A percentile compares a stretch with the other conserved stretches of the same genome.
These are phyloP conservation scores for Raffaelea arxii DNA, from an alignment of 2,329 filamentous ascomycete genomes.

Conservation along the genomic window DNA sequence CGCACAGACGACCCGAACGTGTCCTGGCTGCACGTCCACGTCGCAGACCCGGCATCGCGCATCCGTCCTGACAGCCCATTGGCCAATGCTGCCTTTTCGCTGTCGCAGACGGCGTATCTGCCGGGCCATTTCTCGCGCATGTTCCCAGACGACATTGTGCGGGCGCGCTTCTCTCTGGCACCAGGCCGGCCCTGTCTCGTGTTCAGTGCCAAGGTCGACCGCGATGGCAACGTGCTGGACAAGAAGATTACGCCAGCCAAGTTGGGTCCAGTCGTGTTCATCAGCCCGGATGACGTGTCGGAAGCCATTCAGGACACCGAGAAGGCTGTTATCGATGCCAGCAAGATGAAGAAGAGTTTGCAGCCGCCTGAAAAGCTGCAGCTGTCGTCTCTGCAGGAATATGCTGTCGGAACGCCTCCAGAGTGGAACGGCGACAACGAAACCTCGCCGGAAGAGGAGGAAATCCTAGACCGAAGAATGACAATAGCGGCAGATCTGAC, in stretches of 20 bases:
- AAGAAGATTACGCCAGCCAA: constrained; percentile 43
- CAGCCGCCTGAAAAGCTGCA: no score
- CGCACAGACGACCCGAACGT: constrained; percentile 36
- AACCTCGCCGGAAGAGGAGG: no score
- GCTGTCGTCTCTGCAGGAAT: no score
- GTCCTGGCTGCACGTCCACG: constrained; percentile 69
- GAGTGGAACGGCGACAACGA: no score
- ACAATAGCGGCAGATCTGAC: constrained; percentile 31
- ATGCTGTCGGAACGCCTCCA: no score
- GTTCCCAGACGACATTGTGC: constrained; percentile 41
- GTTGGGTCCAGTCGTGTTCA: constrained; percentile 41
- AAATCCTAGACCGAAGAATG: no score
- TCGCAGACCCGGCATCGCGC: constrained; percentile 68
- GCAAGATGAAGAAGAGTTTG: background rate
- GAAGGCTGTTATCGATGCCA: no score
- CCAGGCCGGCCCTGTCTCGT: constrained; percentile 44
- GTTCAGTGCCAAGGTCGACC: constrained; percentile 50
- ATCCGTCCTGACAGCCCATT: constrained; percentile 50
- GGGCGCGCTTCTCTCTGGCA: constrained; percentile 44
- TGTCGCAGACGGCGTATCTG: constrained; percentile 51
- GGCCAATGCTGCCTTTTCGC: constrained; percentile 50
- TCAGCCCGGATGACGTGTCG: constrained; percentile 43
- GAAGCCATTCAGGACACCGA: no score
- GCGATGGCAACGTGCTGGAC: constrained; percentile 41
- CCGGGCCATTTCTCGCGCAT: constrained; percentile 49